Conservation (phyloP, 2,329 filamentous ascomycete species). For the Sporothrix pseudoabietina region DNA sequence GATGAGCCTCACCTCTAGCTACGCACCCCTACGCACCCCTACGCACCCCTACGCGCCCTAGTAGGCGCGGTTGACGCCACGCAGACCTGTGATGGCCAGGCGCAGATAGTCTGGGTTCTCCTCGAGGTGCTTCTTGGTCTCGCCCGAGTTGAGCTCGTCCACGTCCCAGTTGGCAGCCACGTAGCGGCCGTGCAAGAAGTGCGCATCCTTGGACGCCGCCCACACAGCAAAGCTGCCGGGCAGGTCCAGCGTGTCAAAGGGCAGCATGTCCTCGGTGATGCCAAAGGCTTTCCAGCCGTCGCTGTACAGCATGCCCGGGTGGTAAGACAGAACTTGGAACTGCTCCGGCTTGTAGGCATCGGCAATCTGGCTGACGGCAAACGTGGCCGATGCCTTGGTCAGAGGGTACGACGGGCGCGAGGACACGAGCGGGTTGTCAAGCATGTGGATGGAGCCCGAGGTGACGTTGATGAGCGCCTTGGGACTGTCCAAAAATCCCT, state of each 20-base stretch:
- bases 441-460: slow-evolving; percentile 31
- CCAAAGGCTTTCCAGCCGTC: slow-evolving; percentile 13
- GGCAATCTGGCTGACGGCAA: slow-evolving; percentile 35
- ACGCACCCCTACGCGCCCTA: not conserved
- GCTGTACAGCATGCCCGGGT: slow-evolving; percentile 36
- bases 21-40: too few species aligned
- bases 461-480: slow-evolving; percentile 29
- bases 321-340: slow-evolving; percentile 37
- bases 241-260: slow-evolving; percentile 30
- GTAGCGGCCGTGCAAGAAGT: slow-evolving; percentile 46
- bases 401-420: slow-evolving; percentile 32
- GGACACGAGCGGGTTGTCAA: slow-evolving; percentile 35
- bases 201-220: slow-evolving; percentile 45
- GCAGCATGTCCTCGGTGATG: slow-evolving; percentile 19
- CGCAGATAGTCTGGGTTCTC: slow-evolving; percentile 35
- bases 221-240: slow-evolving; percentile 45
- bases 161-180: slow-evolving; percentile 49
- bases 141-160: slow-evolving; percentile 41
- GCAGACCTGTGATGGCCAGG: slow-evolving; percentile 21
- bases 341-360: slow-evolving; percentile 30
- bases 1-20: not conserved
- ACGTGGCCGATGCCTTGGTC: slow-evolving; percentile 36
- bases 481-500: not conserved
- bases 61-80: not conserved
- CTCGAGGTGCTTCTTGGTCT: slow-evolving; percentile 30